phyloP scores from a whole-genome alignment of 306 rosid genomes.

The Vicia sativa region DNA sequence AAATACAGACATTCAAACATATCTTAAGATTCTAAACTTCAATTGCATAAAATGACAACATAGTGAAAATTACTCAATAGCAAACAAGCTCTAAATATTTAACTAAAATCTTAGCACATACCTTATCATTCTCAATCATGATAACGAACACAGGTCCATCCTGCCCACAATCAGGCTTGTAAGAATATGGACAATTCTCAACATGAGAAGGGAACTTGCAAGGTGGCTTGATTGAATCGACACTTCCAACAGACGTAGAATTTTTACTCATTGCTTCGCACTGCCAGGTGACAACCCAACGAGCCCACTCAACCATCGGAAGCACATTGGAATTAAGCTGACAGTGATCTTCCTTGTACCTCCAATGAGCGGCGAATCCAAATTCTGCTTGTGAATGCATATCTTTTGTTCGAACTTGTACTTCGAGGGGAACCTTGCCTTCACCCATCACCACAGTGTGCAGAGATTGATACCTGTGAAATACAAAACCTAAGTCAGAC shows the following conservation, averaged over 20 bases:
- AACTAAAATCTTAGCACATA: conserved; percentile 40
- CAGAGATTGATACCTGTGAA: conserved; percentile 77
- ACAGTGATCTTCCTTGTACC: conserved; percentile 96
- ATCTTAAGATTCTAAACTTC: background rate
- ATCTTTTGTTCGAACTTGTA: conserved; percentile 88
- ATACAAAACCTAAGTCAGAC: conserved; percentile 38
- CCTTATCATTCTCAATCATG: conserved; percentile 92
- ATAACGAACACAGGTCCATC: conserved; percentile 92
- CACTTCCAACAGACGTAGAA: conserved; percentile 51
- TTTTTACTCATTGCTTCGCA: conserved; percentile 88
- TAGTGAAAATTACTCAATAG: background rate
- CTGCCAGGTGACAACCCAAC: conserved; percentile 99
- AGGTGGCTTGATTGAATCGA: conserved; percentile 64
- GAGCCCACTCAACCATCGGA: conserved; percentile 99
- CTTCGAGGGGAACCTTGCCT: conserved; percentile 78
- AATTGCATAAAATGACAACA: background rate
- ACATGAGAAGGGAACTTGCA: conserved; percentile 92
- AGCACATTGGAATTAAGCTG: conserved; percentile 88
- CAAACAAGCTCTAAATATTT: background rate
- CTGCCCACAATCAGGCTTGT: conserved; percentile 61
- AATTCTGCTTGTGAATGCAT: conserved; percentile 98
- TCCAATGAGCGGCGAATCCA: conserved; percentile 99
- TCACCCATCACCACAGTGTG: conserved; percentile 93
- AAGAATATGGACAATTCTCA: conserved; percentile 78
- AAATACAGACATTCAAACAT: conserved; percentile 11